Evolutionary conservation across 1,284 basidiomycete genomes (phyloP), one percentile per base, ranked within the genome.

Genomic region (Malassezia furfur): DNA sequence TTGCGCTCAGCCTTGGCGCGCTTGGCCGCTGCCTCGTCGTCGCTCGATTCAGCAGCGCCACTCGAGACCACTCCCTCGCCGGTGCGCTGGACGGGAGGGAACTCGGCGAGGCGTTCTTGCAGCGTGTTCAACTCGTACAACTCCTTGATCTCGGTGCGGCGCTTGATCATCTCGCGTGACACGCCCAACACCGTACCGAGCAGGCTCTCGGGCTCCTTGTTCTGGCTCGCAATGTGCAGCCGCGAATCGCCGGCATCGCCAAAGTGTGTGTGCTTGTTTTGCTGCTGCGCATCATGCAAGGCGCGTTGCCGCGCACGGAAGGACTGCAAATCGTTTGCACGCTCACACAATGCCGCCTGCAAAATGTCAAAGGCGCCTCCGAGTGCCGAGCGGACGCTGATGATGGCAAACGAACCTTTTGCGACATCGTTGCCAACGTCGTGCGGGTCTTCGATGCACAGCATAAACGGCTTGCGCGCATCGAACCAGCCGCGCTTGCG

Each of bases 371-470:
- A 84, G 2, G 91, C 93, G 4, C 91, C 91, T 0, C 85, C 84
- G 52, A 96, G 80, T 0, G 88, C 86, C 52, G 84, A 82, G 19
- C 85, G 83, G 41, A 96, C 89, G 66, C 84, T 84, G 32, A 81
- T 78, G 60, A 96, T 88, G 22, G 84, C 84, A 75, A 83, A 93
- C 0, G 91, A 91, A 2, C 88, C 88, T 47, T 81, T 83, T 0
- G 90, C 89, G 37, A 98, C 89, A 76, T 98, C 93, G 73, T 96
- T 96, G 36, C 83, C 88, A 15, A 82, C 77, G 76, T 96, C 90
- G 28, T 86, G 85, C n/a, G 93, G 93, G 76, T 98, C 93, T 76
- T 98, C 91, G 39, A 99, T 87, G 19, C 84, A 85, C 45, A 98
- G 78, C 61, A 88, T 76, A 59, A 80, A 80, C 14, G 80, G 78